These are phyloP conservation scores for Pichia gijzeniarum DNA, from an alignment of 805 yeast species.

Conservation along the genomic window DNA sequence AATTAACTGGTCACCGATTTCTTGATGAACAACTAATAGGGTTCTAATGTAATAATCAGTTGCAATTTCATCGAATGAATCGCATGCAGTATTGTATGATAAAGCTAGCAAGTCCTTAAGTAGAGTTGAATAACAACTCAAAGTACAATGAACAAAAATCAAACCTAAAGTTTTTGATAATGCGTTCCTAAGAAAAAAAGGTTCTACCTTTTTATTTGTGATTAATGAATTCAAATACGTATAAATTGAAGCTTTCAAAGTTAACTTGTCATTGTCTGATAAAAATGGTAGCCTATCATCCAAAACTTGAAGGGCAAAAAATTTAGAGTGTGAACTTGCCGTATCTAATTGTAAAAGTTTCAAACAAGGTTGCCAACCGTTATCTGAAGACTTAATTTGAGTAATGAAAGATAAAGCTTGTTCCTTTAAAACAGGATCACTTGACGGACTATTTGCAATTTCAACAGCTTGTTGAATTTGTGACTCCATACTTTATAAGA, in stretches of 20 bases:
- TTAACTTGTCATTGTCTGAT: conserved; percentile 37
- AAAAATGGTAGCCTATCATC: conserved; percentile 47
- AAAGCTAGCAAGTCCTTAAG: conserved; percentile 43
- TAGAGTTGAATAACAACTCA: conserved; percentile 43
- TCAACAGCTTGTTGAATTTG: conserved; percentile 87
- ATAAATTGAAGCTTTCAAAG: conserved; percentile 44
- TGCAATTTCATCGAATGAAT: conserved; percentile 36
- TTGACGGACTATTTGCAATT: conserved; percentile 61
- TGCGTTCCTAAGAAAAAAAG: conserved; percentile 46
- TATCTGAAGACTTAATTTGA: conserved; percentile 45
- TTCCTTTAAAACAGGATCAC: conserved; percentile 54
- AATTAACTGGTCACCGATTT: conserved; percentile 88
- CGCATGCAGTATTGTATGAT: conserved; percentile 21
- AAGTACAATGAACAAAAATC: conserved; percentile 44
- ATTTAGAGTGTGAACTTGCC: conserved; percentile 44
- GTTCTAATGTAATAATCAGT: conserved; percentile 72
- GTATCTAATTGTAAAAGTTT: conserved; percentile 31
- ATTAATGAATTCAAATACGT: conserved; percentile 33
- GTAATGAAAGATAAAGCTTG: conserved; percentile 52
- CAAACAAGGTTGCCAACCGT: conserved; percentile 52
- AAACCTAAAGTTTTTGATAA: conserved; percentile 49
- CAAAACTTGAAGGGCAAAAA: conserved; percentile 65
- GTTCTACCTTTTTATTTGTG: conserved; percentile 27
- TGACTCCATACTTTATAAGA: conserved; percentile 30
- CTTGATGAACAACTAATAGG: conserved; percentile 71